Conservation (phyloP, 2,329 filamentous ascomycete species). For the Ilyonectria robusta region DNA sequence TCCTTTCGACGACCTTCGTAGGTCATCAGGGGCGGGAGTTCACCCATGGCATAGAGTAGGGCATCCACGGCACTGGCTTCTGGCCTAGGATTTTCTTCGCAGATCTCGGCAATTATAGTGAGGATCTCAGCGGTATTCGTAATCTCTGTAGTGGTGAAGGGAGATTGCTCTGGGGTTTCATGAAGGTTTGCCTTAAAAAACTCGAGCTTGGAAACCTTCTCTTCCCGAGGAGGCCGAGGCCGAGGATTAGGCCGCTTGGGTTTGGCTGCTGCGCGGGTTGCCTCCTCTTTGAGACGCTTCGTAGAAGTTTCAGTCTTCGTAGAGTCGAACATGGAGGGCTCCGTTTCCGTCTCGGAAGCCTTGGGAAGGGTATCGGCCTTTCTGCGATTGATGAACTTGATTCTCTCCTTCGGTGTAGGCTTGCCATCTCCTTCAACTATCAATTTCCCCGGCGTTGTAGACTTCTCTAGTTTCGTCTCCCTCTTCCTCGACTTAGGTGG, state of each 20-base stretch:
- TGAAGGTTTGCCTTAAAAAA: neutral
- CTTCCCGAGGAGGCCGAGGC: no score
- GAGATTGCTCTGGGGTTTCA: no score
- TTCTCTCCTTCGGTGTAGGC: neutral
- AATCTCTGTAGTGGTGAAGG: neutral
- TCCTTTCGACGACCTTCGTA: neutral
- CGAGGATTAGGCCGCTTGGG: no score
- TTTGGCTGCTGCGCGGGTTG: no score
- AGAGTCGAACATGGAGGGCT: neutral
- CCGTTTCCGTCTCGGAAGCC: neutral
- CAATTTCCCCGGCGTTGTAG: neutral
- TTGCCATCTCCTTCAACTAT: neutral
- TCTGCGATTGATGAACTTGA: neutral
- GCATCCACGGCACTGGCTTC: conserved; percentile 1
- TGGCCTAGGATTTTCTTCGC: conserved; percentile 4
- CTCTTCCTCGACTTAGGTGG: neutral
- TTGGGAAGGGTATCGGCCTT: neutral
- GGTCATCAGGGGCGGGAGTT: conserved; percentile 34
- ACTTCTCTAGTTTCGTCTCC: neutral
- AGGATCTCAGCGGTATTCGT: neutral
- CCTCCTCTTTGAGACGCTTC: neutral
- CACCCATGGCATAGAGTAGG: conserved; percentile 13
- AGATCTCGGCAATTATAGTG: neutral
- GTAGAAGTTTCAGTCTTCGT: neutral
- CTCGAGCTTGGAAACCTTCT: neutral